phyloP scores from a whole-genome alignment of 352 stramenopile species.

The Pythium guiyangense region DNA sequence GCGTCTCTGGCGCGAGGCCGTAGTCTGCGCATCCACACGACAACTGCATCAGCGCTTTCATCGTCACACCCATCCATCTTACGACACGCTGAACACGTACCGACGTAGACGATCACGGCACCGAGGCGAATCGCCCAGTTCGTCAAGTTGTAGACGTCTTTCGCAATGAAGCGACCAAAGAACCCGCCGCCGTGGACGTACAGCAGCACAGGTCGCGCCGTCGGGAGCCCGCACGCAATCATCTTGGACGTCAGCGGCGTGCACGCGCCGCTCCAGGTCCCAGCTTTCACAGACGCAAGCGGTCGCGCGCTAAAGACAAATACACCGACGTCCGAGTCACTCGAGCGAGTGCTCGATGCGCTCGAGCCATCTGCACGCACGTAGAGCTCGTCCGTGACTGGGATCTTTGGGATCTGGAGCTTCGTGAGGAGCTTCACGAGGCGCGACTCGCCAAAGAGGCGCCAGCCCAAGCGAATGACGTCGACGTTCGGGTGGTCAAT shows the following conservation, averaged over 20 bases:
- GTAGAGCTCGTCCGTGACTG: constrained; percentile 66
- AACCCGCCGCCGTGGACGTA: constrained; percentile 88
- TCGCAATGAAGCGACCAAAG: constrained; percentile 85
- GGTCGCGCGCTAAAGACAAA: constrained; percentile 67
- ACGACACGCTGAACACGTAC: constrained; percentile 23
- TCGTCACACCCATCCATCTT: constrained; percentile 3
- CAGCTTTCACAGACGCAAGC: constrained; percentile 50
- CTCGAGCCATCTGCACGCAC: constrained; percentile 39
- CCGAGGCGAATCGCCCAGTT: constrained; percentile 63
- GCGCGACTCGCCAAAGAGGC: constrained; percentile 77
- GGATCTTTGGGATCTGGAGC: constrained; percentile 55
- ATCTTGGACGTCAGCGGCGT: constrained; percentile 53
- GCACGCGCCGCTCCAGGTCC: constrained; percentile 63
- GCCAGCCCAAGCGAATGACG: constrained; percentile 82
- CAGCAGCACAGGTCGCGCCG: constrained; percentile 62
- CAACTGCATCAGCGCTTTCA: neutral
- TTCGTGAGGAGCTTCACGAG: constrained; percentile 64
- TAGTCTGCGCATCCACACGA: constrained; percentile 52
- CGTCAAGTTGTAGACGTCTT: constrained; percentile 76
- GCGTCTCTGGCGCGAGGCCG: constrained; percentile 67
- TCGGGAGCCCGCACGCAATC: constrained; percentile 66
- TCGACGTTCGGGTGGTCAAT: constrained; percentile 83
- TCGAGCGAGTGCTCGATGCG: constrained; percentile 25
- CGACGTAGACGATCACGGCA: constrained; percentile 85
- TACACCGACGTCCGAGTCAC: constrained; percentile 60